Evolutionary conservation across 2,329 filamentous ascomycete genomes (phyloP).

Genomic region (Stagonosporopsis rhizophila): DNA sequence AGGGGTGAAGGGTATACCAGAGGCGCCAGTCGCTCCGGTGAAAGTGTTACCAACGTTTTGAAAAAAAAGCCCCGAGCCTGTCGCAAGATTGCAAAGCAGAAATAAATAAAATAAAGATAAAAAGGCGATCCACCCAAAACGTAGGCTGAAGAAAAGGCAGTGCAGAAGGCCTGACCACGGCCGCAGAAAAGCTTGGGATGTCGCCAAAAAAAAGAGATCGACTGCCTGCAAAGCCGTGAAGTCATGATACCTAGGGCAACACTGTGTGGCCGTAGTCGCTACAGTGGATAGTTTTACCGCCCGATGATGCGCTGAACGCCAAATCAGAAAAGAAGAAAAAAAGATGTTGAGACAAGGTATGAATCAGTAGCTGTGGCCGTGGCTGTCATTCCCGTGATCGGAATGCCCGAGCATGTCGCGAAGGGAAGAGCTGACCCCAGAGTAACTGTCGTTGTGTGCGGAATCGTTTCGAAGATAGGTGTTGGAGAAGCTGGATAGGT

Average conservation of each 20-base stretch:
- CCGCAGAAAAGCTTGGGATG: not conserved
- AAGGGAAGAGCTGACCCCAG: conserved; percentile 44
- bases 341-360: not conserved
- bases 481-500: conserved; percentile 47
- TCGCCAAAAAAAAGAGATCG: not conserved
- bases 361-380: conserved; percentile 31
- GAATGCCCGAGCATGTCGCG: conserved; percentile 45
- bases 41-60: not conserved
- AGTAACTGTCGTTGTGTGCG: conserved; percentile 45
- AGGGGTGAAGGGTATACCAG: conserved; percentile 48
- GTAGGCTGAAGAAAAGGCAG: not conserved
- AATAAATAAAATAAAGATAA: too few relatives aligned
- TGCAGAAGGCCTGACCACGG: conserved; percentile 1
- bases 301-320: conserved; percentile 14
- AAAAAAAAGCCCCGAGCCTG: conserved; percentile 17
- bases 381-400: conserved; percentile 42
- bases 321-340: conserved; percentile 3
- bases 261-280: conserved; percentile 7
- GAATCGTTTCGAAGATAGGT: conserved; percentile 49
- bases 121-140: not conserved
- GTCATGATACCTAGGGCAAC: conserved; percentile 11
- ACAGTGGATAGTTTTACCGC: conserved; percentile 11
- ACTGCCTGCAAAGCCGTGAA: conserved; percentile 12
- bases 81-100: conserved; percentile 5
- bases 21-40: conserved; percentile 28